Evolutionary conservation across 108 stramenopile genomes (phyloP), one percentile per base, ranked within the genome.

Genomic region (Aurantiochytrium sp.): DNA sequence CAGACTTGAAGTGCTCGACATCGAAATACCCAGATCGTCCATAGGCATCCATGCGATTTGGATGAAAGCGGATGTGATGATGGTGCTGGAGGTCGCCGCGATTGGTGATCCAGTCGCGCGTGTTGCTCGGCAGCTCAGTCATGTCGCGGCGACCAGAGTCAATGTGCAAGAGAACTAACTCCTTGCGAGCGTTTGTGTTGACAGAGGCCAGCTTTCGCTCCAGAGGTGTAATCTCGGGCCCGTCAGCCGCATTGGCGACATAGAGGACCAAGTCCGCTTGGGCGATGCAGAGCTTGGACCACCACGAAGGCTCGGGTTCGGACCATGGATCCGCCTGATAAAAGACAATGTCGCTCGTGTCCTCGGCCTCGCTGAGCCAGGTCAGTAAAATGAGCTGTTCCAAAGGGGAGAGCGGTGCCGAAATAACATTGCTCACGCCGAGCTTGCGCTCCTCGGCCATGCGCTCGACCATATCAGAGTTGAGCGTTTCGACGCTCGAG

Each of bases 181-280:
- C 44, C 60, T 69, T 88, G 42, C 59, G 88, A 6, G 87, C 88
- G 35, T 71, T 88, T n/a, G 44, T 45, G 64, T 83, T 83, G 23
- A 83, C 76, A 47, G 47, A 76, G 44, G 87, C 60, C 35, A 90
- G 87, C 4, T 71, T 47, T 14, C 35, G 51, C 53, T 90, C 90
- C 5, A 90, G 43, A 35, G 87, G 59, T 28, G 53, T 87, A 5
- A 90, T 88, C 5, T n/a, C 87, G 8, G 90, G 59, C 12, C n/a
- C 44, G 42, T 90, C 90, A 4, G 88, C 88, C 14, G 90, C 90
- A 28, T 90, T 90, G 23, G 59, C 90, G 14, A 90, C 90, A 5
- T 87, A 71, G 18, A 90, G 42, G 0, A 88, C 53, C 25, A 69
- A 23, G 3, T 90, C 90, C 12, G 88, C 87, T 23, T 59, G 55